Evolutionary conservation across 2,329 filamentous ascomycete species (phyloP), one percentile per base, ranked within the genome.

Genomic region (Talaromyces verruculosus): DNA sequence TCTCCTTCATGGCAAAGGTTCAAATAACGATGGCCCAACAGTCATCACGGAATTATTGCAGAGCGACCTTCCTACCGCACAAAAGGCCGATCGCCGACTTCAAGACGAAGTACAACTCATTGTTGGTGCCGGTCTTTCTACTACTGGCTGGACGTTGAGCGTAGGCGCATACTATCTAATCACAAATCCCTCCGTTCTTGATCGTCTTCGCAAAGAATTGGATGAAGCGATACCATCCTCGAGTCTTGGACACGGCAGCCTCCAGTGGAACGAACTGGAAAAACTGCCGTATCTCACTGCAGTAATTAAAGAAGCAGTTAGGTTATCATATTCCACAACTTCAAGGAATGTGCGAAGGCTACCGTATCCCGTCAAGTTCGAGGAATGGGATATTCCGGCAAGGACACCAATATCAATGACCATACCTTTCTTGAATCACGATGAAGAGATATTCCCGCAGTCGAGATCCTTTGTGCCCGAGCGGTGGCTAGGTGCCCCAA

Each of bases 401-500:
- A n/a, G 59, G 5, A 74, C 72, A 43, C 57, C 57, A 51, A 45
- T 65, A 5, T 61, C 57, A 61, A 65, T 65, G 63, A 65, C 43
- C 2, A 33, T 69, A 67, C 15, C 63, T 73, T n/a, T 67, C 59
- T 59, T 72, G 10, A 66, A 69, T 61, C 69, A 72, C 57, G 69
- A 75, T 59, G 68, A 72, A 49, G 61, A 61, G 3, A 71, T 76
- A 30, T 77, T 76, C 61, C 74, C 73, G 1, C 64, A 75, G 22
- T 68, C 71, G 3, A 53, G 65, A 41, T 64, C 37, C 28, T 77
- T 75, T 66, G 57, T 65, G 2, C 75, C 74, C 2, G 74, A 76
- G 63, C 60, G 75, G 28, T 77, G 74, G 74, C 65, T 77, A 6
- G 68, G 67, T 41, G 62, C 63, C 3, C 67, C 67, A 7, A 66